Evolutionary conservation across 2,329 filamentous ascomycete species (phyloP).

Genomic region (Aspergillus terreus): DNA sequence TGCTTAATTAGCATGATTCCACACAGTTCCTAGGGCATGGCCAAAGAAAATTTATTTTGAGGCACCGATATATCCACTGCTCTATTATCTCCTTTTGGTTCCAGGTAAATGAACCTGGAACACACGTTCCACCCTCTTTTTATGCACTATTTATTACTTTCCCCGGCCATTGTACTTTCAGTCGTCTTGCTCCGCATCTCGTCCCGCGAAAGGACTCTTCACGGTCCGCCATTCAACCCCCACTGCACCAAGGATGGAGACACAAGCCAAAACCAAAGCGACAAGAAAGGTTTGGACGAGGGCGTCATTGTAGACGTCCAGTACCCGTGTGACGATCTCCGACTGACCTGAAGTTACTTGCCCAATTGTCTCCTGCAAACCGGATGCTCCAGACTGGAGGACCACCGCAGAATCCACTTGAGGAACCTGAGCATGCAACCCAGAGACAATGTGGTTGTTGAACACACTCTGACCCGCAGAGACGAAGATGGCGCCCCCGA

Average conservation of each 20-base stretch:
- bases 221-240: slow-evolving; percentile 1
- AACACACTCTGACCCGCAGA: slow-evolving; percentile 50
- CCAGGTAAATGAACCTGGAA: too few relatives aligned
- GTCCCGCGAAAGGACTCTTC: background rate
- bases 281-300: background rate
- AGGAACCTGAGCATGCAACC: slow-evolving; percentile 17
- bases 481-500: slow-evolving; percentile 45
- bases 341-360: background rate
- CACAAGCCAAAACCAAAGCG: background rate
- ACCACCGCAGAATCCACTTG: slow-evolving; percentile 20
- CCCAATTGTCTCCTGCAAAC: background rate
- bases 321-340: background rate
- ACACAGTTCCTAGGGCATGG: too few relatives aligned
- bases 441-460: slow-evolving; percentile 42
- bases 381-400: slow-evolving; percentile 21
- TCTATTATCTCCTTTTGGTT: too few relatives aligned
- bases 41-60: too few relatives aligned
- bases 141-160: too few relatives aligned
- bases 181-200: too few relatives aligned
- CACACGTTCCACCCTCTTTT: too few relatives aligned
- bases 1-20: slow-evolving; percentile 1
- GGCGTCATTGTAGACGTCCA: slow-evolving; percentile 1
- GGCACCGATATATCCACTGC: background rate
- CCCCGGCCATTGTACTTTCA: background rate
- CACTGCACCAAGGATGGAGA: background rate